Base-by-base conservation (phyloP, 2,329 filamentous ascomycete genomes). In the Talaromyces islandicus region DNA sequence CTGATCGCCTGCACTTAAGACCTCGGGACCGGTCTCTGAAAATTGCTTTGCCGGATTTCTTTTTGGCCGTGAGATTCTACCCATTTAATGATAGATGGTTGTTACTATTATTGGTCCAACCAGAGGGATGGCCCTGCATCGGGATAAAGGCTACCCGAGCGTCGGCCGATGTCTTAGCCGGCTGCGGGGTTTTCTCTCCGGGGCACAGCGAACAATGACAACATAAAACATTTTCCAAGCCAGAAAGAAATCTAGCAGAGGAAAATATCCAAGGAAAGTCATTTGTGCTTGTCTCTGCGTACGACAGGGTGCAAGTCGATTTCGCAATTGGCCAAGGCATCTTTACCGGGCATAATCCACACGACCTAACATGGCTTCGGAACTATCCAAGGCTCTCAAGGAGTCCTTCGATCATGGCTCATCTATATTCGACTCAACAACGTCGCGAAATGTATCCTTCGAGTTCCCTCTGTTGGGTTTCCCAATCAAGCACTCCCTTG, bases 381-480 rank as follows among this genome's bases (percentile, higher is more conserved):
- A 60, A 56, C 54, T 60, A 6, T 24, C 58, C 24, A 60, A 52
- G 9, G 58, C 54, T 54, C 58, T 60, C 21, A 46, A 54, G 17
- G 58, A 60, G 21, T 60, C 58, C 24, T 60, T 56, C 30, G 53
- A 60, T 17, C 58, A 60, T 41, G 58, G 58, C 46, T 35, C 53
- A 10, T 55, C 58, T 4, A 9, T 52, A 32, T 60, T 60, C 21
- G 24, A 27, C 11, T 54, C 38, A 29, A 24, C 58, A 21, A 21
- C 43, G n/a, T 19, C 53, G 24, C 58, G 58, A 56, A 35, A 60
- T 10, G 48, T 14, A 5, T 17, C 48, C 4, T 56, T 55, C 9
- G 50, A 58, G 32, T 57, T 54, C 9, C 58, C 58, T 35, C 60
- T 62, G n/a, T 41, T 62, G 7, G 60, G 60, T 12, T 62, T 60